Conservation (phyloP, 495 filamentous ascomycete genomes). For the Apodospora peruviana region DNA sequence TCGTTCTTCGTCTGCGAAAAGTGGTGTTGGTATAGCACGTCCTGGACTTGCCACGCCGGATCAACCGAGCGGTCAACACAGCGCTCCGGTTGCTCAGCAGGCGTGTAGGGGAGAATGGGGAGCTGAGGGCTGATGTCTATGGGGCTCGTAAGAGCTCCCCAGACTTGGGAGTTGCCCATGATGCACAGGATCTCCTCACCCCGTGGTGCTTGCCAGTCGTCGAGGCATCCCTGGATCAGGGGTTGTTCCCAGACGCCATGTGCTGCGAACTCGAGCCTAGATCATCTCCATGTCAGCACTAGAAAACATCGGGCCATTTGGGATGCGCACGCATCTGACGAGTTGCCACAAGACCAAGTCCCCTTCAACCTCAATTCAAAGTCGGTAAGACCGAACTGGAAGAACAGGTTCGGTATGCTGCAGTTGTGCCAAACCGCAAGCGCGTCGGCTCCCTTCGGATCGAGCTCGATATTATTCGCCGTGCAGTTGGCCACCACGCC, state of each 20-base stretch:
- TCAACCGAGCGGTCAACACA: slow-evolving; percentile 16
- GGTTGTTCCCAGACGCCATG: slow-evolving; percentile 14
- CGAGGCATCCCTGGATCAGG: slow-evolving; percentile 15
- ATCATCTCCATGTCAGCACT: no score
- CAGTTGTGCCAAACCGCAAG: slow-evolving; percentile 17
- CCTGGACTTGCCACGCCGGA: slow-evolving; percentile 15
- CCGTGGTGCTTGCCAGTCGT: slow-evolving; percentile 12
- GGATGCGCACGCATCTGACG: no score
- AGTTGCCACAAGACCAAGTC: slow-evolving; percentile 13
- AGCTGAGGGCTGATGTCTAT: slow-evolving; percentile 17
- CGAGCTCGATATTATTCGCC: slow-evolving; percentile 17
- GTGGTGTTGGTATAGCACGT: slow-evolving; percentile 9
- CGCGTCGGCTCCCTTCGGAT: slow-evolving; percentile 1
- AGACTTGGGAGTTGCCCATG: slow-evolving; percentile 20
- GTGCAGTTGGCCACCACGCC: slow-evolving; percentile 11
- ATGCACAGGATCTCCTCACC: slow-evolving; percentile 16
- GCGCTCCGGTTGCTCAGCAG: slow-evolving; percentile 3
- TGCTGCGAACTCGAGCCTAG: slow-evolving; percentile 12
- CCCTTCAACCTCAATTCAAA: slow-evolving; percentile 12
- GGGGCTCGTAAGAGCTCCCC: slow-evolving; percentile 10
- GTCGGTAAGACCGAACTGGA: slow-evolving; percentile 13
- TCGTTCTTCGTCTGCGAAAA: neutral
- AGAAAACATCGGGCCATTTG: no score
- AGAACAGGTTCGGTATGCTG: slow-evolving; percentile 12
- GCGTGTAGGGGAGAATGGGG: slow-evolving; percentile 15